These are phyloP conservation scores for Phytophthora melonis DNA, from an alignment of 352 stramenopile genomes.

Conservation along the genomic window DNA sequence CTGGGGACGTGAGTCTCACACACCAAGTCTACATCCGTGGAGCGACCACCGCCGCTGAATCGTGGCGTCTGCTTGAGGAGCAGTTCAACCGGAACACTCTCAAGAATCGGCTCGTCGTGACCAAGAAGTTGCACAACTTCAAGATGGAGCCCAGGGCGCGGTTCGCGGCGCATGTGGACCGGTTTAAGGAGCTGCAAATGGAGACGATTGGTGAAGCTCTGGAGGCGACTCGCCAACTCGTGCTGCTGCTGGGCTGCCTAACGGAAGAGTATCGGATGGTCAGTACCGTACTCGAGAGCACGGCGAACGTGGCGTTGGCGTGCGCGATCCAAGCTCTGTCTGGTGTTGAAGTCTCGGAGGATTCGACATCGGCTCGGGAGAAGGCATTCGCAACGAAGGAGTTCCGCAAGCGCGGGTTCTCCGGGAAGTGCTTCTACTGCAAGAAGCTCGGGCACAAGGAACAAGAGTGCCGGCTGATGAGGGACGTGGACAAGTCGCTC, in stretches of 20 bases:
- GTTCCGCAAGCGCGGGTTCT: constrained; percentile 11
- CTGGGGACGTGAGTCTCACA: too few species aligned
- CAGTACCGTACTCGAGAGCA: constrained; percentile 17
- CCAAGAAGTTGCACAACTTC: too few species aligned
- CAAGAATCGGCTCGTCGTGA: too few species aligned
- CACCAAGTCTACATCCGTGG: too few species aligned
- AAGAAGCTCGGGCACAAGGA: constrained; percentile 23
- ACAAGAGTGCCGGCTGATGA: constrained; percentile 14
- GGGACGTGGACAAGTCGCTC: background rate
- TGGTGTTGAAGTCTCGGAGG: constrained; percentile 12
- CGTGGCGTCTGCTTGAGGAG: too few species aligned
- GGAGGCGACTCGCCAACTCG: constrained; percentile 28
- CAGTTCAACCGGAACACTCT: too few species aligned
- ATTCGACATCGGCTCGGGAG: constrained; percentile 26
- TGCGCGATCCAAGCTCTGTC: constrained; percentile 8
- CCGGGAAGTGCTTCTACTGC: constrained; percentile 29
- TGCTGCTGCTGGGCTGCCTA: constrained; percentile 38
- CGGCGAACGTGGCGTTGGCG: constrained; percentile 8
- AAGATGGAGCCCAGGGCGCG: too few species aligned
- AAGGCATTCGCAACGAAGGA: constrained; percentile 18
- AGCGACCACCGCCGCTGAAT: too few species aligned
- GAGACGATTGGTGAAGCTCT: constrained; percentile 20
- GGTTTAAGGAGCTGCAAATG: background rate
- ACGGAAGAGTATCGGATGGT: constrained; percentile 29
- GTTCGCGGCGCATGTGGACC: too few species aligned